Evolutionary conservation across 2,329 filamentous ascomycete species (phyloP), one percentile per base, ranked within the genome.

Genomic region (Colletotrichum sp.): DNA sequence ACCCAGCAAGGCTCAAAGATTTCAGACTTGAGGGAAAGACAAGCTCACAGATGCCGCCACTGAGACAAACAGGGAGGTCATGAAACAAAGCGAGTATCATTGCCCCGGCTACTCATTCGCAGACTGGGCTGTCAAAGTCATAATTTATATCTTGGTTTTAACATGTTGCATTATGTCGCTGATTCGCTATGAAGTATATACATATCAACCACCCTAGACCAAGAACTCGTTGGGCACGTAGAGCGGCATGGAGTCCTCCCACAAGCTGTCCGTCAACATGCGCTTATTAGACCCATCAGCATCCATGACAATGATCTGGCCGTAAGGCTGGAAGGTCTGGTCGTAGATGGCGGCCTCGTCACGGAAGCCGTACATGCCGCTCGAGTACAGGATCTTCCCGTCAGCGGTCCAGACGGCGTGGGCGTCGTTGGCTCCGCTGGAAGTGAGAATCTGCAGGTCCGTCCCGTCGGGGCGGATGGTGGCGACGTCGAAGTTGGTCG

Each of bases 211-310:
- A 72, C 60, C 61, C 59, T 74, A 34, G 72, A 77, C 60, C 9
- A 74, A 34, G 28, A 74, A 71, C 59, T 74, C 67, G 6, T 65
- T 74, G 3, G 71, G 67, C 43, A 74, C 67, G 48, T 74, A 65
- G 5, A 74, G 26, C 57, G 71, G 67, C 71, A 74, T 74, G 4
- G 71, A 74, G 9, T 74, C 67, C 28, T 80, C 75, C 70, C 80
- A 83, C n/a, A 80, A 32, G 32, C 80, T 81, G 10, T 77, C 65
- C 28, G 72, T 60, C 34, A 69, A 32, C 71, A 64, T 75, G n/a
- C 52, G 55, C 68, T 71, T 75, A 7, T 72, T 67, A 8, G 68
- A 72, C 7, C 69, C 68, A 8, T 75, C 72, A 8, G 67, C 71
- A 34, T 71, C 67, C 71, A 71, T 74, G 12, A 74, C 67, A 18